A percentile compares a stretch with the other conserved stretches of the same genome.
phyloP scores from a whole-genome alignment of 805 yeast species.

The Zygotorulaspora danielsina region DNA sequence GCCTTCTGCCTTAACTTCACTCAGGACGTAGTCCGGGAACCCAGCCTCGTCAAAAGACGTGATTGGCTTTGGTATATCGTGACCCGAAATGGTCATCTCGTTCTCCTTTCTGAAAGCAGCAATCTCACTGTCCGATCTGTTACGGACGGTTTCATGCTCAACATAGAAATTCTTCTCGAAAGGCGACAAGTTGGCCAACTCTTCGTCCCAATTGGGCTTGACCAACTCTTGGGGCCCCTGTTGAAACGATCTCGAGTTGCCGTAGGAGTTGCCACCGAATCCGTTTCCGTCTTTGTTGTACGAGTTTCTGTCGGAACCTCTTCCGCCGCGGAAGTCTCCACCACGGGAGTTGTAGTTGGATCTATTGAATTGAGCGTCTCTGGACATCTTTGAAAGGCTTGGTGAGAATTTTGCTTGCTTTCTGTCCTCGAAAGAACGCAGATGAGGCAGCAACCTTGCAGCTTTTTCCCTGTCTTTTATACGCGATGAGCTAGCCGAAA shows the following conservation, averaged over 20 bases:
- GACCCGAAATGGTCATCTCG: slow-evolving; percentile 82
- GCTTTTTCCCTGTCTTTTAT: not conserved
- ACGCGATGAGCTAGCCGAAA: slow-evolving; percentile 9
- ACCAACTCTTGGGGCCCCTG: slow-evolving; percentile 37
- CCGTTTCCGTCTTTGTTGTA: slow-evolving; percentile 39
- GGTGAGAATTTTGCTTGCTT: not conserved
- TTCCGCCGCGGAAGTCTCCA: slow-evolving; percentile 40
- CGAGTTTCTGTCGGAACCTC: slow-evolving; percentile 37
- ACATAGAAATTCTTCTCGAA: slow-evolving; percentile 93
- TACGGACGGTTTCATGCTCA: slow-evolving; percentile 75
- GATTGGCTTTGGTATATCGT: slow-evolving; percentile 90
- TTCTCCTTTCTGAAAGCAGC: slow-evolving; percentile 69
- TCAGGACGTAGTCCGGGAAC: slow-evolving; percentile 89
- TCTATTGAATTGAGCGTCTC: slow-evolving; percentile 38
- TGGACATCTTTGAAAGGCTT: slow-evolving; percentile 13
- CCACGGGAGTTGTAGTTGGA: slow-evolving; percentile 39
- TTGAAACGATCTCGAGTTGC: slow-evolving; percentile 6
- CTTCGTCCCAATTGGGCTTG: slow-evolving; percentile 77
- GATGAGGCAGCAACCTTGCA: not conserved
- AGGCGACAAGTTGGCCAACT: slow-evolving; percentile 58
- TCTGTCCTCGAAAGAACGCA: no score
- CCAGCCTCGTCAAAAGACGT: slow-evolving; percentile 94
- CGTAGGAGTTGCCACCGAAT: slow-evolving; percentile 37
- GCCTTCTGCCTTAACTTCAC: slow-evolving; percentile 86
- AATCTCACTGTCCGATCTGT: slow-evolving; percentile 71